Percentiles rank a stretch among this genome's conserved stretches.
Conservation (phyloP, 2,329 filamentous ascomycete genomes). For the Nemania sp. region DNA sequence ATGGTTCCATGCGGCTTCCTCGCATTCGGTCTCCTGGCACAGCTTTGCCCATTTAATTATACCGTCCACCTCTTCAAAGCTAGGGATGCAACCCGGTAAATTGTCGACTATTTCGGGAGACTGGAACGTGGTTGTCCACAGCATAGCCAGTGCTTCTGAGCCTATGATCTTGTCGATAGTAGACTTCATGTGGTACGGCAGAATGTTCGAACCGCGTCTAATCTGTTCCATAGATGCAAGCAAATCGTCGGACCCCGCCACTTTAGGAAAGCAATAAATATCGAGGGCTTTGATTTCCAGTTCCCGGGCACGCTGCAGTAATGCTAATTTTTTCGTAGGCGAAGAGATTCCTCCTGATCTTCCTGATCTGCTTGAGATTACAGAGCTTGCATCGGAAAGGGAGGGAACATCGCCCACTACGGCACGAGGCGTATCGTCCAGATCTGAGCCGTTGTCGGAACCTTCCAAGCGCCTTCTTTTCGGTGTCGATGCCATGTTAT, state of each 20-base stretch:
- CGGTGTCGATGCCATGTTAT: neutral
- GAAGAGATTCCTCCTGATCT: constrained; percentile 1
- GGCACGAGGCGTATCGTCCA: constrained; percentile 1
- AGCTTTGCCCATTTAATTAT: neutral
- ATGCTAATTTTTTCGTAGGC: constrained; percentile 1
- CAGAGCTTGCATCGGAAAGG: neutral
- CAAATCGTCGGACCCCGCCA: neutral
- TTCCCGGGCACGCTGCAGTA: neutral
- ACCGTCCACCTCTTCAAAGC: constrained; percentile 5
- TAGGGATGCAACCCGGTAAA: constrained; percentile 3
- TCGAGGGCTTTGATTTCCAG: constrained; percentile 1
- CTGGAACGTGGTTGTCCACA: neutral
- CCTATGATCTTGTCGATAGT: neutral
- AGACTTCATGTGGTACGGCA: constrained; percentile 1
- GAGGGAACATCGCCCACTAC: neutral
- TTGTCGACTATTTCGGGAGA: neutral
- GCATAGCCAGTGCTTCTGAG: neutral
- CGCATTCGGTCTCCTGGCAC: neutral
- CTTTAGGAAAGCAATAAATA: neutral
- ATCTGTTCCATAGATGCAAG: neutral
- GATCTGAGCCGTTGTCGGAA: neutral
- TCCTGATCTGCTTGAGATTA: neutral
- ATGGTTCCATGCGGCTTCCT: constrained; percentile 2
- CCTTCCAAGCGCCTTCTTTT: constrained; percentile 2
- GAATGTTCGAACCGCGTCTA: neutral